These are phyloP conservation scores for Plasmodium ovale DNA, from an alignment of 169 alveolate species.

Conservation along the genomic window DNA sequence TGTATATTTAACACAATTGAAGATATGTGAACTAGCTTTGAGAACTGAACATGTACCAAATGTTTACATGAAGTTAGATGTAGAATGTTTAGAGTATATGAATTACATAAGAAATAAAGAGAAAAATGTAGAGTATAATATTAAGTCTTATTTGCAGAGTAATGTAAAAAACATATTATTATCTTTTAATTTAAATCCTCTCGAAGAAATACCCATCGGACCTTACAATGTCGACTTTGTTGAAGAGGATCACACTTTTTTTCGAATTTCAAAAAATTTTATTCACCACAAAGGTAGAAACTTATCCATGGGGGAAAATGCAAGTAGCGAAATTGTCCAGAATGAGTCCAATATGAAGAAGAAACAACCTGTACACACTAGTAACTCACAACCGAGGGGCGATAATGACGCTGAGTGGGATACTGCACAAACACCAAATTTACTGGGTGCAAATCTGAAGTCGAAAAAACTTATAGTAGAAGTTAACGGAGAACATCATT, in stretches of 20 bases:
- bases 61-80: conserved; percentile 27
- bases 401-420: too few species aligned
- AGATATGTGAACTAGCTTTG: conserved; percentile 55
- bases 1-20: conserved; percentile 49
- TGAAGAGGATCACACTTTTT: conserved; percentile 32
- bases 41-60: conserved; percentile 71
- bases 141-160: conserved; percentile 55
- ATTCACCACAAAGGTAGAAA: neutral
- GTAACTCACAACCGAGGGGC: too few species aligned
- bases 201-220: conserved; percentile 57
- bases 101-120: conserved; percentile 32
- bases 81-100: conserved; percentile 47
- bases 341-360: neutral
- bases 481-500: conserved; percentile 94
- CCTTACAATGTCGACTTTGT: conserved; percentile 62
- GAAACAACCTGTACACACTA: too few species aligned
- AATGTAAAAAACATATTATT: conserved; percentile 29
- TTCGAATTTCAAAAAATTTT: neutral
- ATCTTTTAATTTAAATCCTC: conserved; percentile 22
- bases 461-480: conserved; percentile 81
- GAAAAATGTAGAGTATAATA: conserved; percentile 25
- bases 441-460: neutral
- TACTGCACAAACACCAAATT: conserved; percentile 2
- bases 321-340: neutral
- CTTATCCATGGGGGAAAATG: too few species aligned